Percentiles rank a stretch among this genome's conserved stretches.
phyloP scores from a whole-genome alignment of 2,329 filamentous ascomycete species.

The Alternaria panax region DNA sequence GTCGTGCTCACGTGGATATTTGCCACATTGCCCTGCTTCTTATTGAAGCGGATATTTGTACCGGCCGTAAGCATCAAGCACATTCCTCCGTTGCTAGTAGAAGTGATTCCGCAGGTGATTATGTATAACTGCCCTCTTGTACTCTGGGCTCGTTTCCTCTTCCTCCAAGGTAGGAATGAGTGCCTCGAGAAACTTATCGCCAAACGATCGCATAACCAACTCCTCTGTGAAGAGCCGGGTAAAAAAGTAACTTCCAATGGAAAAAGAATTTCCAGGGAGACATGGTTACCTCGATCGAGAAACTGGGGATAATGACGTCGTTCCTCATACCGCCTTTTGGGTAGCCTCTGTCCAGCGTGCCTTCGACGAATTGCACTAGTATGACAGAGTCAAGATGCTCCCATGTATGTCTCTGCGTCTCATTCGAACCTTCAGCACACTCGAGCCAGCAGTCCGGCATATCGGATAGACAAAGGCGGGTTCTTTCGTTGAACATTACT shows the following conservation, averaged over 20 bases:
- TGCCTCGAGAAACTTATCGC: background rate
- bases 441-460: background rate
- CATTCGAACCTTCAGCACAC: background rate
- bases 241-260: constrained; percentile 12
- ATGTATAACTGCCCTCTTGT: background rate
- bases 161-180: background rate
- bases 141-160: background rate
- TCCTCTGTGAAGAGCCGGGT: constrained; percentile 11
- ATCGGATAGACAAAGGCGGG: background rate
- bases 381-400: background rate
- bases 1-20: background rate
- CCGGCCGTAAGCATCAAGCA: background rate
- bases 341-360: background rate
- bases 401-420: background rate
- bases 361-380: background rate
- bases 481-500: background rate
- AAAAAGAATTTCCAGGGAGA: constrained; percentile 3
- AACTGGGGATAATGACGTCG: background rate
- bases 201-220: background rate
- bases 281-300: background rate
- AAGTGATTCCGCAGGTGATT: background rate
- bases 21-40: too few relatives aligned
- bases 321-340: constrained; percentile 11
- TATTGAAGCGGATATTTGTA: background rate
- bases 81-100: background rate